These are phyloP conservation scores for Neltuma alba DNA, from an alignment of 306 rosid species.

Conservation along the genomic window DNA sequence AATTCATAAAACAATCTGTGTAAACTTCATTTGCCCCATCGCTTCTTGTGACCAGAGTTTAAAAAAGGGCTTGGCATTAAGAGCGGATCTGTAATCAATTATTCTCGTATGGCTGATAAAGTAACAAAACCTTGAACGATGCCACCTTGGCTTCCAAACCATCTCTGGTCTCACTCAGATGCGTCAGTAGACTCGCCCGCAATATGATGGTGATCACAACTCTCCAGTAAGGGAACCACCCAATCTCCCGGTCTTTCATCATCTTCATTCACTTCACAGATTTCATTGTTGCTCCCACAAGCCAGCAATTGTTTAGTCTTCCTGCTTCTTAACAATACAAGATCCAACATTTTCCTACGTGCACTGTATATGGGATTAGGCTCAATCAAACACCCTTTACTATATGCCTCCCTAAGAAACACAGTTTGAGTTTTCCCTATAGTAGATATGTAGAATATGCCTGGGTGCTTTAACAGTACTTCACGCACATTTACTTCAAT, in stretches of 20 bases:
- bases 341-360: conserved; percentile 68
- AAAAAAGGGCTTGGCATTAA: neutral
- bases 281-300: conserved; percentile 29
- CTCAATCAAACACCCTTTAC: conserved; percentile 59
- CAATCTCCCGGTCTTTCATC: conserved; percentile 57
- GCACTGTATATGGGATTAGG: conserved; percentile 51
- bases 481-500: conserved; percentile 66
- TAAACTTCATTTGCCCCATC: neutral
- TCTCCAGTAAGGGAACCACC: conserved; percentile 68
- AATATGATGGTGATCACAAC: conserved; percentile 30
- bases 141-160: neutral
- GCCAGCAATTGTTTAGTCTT: conserved; percentile 46
- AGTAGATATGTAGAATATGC: conserved; percentile 79
- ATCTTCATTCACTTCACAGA: conserved; percentile 32
- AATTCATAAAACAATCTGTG: neutral
- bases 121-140: no score
- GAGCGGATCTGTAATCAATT: no score
- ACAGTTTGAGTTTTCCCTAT: conserved; percentile 62
- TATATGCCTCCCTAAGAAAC: conserved; percentile 75
- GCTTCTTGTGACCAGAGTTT: neutral
- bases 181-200: neutral
- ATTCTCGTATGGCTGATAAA: no score
- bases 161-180: neutral
- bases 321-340: conserved; percentile 58
- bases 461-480: conserved; percentile 61